Conservation (phyloP, 352 stramenopile species). For the Pythium dissotocum region DNA sequence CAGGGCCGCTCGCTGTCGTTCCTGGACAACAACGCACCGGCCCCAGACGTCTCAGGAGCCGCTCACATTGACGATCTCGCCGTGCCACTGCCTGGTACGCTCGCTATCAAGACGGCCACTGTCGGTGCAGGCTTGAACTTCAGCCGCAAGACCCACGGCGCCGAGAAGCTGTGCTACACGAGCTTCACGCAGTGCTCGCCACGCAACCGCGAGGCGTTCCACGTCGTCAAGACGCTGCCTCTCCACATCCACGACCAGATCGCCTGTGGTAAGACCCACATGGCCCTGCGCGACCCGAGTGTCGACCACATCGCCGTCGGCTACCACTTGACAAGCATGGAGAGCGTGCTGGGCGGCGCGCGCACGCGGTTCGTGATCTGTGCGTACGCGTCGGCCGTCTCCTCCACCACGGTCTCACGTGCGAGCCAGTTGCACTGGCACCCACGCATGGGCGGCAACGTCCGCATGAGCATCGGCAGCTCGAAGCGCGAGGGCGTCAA, state of each 20-base stretch:
- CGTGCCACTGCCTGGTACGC: conserved; percentile 13
- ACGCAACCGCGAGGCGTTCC: conserved; percentile 49
- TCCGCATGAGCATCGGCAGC: not conserved
- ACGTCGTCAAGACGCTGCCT: conserved; percentile 67
- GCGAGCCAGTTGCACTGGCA: conserved; percentile 22
- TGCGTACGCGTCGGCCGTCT: conserved; percentile 40
- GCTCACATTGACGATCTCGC: conserved; percentile 18
- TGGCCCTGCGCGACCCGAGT: conserved; percentile 31
- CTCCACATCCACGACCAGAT: conserved; percentile 46
- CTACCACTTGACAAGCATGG: conserved; percentile 55
- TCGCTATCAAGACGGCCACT: conserved; percentile 53
- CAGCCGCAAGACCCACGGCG: conserved; percentile 32
- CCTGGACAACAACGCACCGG: conserved; percentile 14
- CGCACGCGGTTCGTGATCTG: conserved; percentile 61
- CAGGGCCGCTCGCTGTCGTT: conserved; percentile 4
- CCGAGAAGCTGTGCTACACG: conserved; percentile 61
- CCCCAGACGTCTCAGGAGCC: conserved; percentile 16
- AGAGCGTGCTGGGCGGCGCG: conserved; percentile 45
- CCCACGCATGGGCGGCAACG: conserved; percentile 15
- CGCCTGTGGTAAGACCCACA: conserved; percentile 22
- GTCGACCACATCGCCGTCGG: conserved; percentile 66
- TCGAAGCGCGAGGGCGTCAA: conserved; percentile 1
- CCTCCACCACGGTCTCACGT: not conserved
- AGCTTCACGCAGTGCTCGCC: conserved; percentile 50
- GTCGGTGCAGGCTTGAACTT: conserved; percentile 40